Conservation (phyloP, 495 filamentous ascomycete genomes). For the Penicillium angulare region DNA sequence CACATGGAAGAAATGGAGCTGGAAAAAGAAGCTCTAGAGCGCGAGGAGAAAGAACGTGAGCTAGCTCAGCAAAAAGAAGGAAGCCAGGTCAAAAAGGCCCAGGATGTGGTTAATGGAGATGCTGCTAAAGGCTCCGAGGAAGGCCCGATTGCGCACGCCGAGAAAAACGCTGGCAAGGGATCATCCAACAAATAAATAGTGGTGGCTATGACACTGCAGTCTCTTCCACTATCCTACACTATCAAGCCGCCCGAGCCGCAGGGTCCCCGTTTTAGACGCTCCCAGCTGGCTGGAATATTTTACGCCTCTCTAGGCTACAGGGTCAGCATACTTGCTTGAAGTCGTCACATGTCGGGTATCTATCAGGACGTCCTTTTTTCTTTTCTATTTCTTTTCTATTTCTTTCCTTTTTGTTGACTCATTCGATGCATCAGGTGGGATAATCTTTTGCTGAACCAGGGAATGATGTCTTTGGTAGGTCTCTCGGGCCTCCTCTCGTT, state of each 20-base stretch:
- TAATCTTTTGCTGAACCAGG: neutral
- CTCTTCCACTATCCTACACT: slow-evolving; percentile 51
- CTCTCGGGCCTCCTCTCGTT: neutral
- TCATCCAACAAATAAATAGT: slow-evolving; percentile 9
- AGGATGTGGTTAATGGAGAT: slow-evolving; percentile 2
- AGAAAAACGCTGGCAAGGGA: slow-evolving; percentile 12
- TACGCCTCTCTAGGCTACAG: neutral
- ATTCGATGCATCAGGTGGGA: neutral
- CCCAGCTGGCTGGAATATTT: slow-evolving; percentile 15
- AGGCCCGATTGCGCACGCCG: slow-evolving; percentile 13
- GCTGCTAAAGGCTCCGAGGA: slow-evolving; percentile 13
- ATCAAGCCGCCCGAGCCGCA: no score
- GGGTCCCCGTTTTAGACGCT: neutral
- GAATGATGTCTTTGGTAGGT: neutral
- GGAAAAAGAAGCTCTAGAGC: slow-evolving; percentile 69
- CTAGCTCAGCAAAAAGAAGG: slow-evolving; percentile 48
- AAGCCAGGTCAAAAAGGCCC: slow-evolving; percentile 5
- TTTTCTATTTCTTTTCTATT: no score
- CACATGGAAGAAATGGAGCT: slow-evolving; percentile 98
- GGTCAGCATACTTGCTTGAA: neutral
- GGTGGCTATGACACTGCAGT: neutral
- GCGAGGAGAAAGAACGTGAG: slow-evolving; percentile 70
- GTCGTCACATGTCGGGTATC: neutral
- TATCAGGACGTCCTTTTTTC: neutral
- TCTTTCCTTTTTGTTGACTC: no score